phyloP scores from a whole-genome alignment of 2,329 filamentous ascomycete species.

The Claviceps arundinis region DNA sequence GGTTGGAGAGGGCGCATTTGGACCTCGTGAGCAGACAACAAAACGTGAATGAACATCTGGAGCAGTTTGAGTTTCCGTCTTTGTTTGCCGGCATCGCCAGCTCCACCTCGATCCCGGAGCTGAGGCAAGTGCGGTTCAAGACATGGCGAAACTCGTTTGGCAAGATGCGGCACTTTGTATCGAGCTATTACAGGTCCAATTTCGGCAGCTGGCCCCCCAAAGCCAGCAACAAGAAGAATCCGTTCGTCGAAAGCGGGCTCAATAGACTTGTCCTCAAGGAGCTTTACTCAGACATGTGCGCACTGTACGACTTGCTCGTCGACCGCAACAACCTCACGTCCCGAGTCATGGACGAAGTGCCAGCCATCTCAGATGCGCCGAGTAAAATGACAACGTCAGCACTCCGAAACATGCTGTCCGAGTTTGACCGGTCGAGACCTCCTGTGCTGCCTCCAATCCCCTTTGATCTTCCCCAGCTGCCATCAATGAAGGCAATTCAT shows the following conservation, averaged over 20 bases:
- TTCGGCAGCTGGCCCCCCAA: slow-evolving; percentile 77
- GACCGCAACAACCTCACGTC: slow-evolving; percentile 69
- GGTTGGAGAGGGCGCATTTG: slow-evolving; percentile 70
- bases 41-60: slow-evolving; percentile 58
- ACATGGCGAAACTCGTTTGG: slow-evolving; percentile 66
- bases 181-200: slow-evolving; percentile 49
- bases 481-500: slow-evolving; percentile 52
- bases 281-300: slow-evolving; percentile 74
- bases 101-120: slow-evolving; percentile 64
- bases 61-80: slow-evolving; percentile 82
- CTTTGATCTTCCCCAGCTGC: slow-evolving; percentile 73
- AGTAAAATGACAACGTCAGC: slow-evolving; percentile 53
- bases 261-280: slow-evolving; percentile 73
- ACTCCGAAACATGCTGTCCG: slow-evolving; percentile 65
- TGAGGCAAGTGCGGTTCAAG: slow-evolving; percentile 70
- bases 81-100: slow-evolving; percentile 80
- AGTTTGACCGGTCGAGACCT: slow-evolving; percentile 80
- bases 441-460: slow-evolving; percentile 86
- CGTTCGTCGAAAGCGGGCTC: slow-evolving; percentile 71
- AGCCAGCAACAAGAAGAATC: slow-evolving; percentile 81
- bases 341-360: slow-evolving; percentile 56
- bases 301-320: slow-evolving; percentile 77
- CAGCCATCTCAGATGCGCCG: slow-evolving; percentile 40
- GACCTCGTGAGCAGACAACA: slow-evolving; percentile 64
- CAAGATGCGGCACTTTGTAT: slow-evolving; percentile 59